phyloP scores from a whole-genome alignment of 306 rosid genomes.

The Glycine latifolia region DNA sequence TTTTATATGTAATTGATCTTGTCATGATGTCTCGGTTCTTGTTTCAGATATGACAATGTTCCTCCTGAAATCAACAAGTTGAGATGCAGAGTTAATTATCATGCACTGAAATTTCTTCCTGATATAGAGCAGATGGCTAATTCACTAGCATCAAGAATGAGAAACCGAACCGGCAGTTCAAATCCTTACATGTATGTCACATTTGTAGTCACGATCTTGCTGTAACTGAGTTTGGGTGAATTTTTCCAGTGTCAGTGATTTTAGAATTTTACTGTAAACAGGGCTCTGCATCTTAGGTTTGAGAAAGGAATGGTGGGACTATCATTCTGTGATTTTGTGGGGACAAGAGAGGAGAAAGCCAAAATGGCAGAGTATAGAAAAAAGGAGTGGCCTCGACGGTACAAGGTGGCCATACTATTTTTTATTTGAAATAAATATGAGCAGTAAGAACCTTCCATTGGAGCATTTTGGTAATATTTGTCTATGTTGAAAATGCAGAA shows the following conservation, averaged over 20 bases:
- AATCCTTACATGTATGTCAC: conserved; percentile 89
- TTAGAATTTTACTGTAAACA: conserved; percentile 57
- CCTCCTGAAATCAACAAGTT: conserved; percentile 94
- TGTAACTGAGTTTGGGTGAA: conserved; percentile 33
- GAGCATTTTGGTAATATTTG: conserved; percentile 36
- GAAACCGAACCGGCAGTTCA: conserved; percentile 92
- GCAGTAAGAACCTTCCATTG: conserved; percentile 35
- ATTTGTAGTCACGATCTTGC: conserved; percentile 42
- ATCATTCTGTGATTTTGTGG: conserved; percentile 98
- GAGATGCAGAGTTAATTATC: conserved; percentile 99
- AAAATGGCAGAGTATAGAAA: conserved; percentile 91
- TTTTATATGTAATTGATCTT: conserved; percentile 34
- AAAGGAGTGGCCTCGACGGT: conserved; percentile 99
- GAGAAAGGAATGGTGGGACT: conserved; percentile 99
- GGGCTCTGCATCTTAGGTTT: conserved; percentile 99
- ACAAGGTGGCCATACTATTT: conserved; percentile 70
- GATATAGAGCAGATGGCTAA: conserved; percentile 98
- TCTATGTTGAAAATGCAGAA: conserved; percentile 68
- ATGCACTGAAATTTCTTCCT: conserved; percentile 98
- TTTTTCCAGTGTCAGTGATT: conserved; percentile 34
- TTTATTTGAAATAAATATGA: conserved; percentile 28
- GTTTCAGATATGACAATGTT: conserved; percentile 94
- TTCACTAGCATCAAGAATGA: conserved; percentile 91
- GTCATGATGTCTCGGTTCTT: conserved; percentile 37
- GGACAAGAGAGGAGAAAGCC: conserved; percentile 95